phyloP scores from a whole-genome alignment of 2,329 filamentous ascomycete genomes.

The Cladophialophora chaetospira region DNA sequence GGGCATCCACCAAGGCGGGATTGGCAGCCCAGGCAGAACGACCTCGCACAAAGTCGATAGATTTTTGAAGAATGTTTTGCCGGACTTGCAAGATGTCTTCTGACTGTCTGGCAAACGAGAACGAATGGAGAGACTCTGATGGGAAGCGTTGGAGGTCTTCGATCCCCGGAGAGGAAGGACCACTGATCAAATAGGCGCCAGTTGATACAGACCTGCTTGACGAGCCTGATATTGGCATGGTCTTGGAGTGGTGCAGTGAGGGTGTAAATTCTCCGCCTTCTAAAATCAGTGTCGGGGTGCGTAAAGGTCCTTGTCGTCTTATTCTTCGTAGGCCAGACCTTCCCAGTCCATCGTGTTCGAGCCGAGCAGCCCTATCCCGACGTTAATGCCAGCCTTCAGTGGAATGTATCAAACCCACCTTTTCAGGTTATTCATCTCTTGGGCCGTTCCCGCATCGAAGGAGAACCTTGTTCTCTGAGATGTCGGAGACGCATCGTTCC shows the following conservation, averaged over 20 bases:
- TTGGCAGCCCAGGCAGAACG: slow-evolving; percentile 78
- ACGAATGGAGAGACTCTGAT: slow-evolving; percentile 93
- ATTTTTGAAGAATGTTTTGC: slow-evolving; percentile 89
- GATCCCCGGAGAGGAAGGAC: slow-evolving; percentile 68
- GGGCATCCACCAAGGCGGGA: slow-evolving; percentile 76
- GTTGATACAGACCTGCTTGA: slow-evolving; percentile 44
- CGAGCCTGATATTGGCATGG: slow-evolving; percentile 66
- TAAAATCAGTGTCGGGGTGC: slow-evolving; percentile 66
- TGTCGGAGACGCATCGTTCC: slow-evolving; percentile 58
- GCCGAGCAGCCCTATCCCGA: slow-evolving; percentile 70
- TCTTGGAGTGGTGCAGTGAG: slow-evolving; percentile 65
- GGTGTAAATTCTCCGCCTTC: slow-evolving; percentile 62
- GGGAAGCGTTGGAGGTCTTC: slow-evolving; percentile 93
- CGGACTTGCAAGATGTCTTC: slow-evolving; percentile 89
- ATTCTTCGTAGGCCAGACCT: slow-evolving; percentile 89
- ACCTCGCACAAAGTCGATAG: slow-evolving; percentile 95
- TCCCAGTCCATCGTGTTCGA: slow-evolving; percentile 85
- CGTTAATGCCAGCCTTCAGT: not conserved
- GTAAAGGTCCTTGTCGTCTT: slow-evolving; percentile 72
- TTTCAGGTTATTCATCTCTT: slow-evolving; percentile 70
- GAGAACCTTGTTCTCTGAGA: slow-evolving; percentile 70
- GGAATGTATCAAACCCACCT: slow-evolving; percentile 59
- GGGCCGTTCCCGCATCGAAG: slow-evolving; percentile 68
- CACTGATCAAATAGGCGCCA: slow-evolving; percentile 54
- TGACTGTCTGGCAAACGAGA: slow-evolving; percentile 94